Evolutionary conservation across 306 rosid species (phyloP), one percentile per base, ranked within the genome.

Genomic region (Cucurbita argyrosperma): DNA sequence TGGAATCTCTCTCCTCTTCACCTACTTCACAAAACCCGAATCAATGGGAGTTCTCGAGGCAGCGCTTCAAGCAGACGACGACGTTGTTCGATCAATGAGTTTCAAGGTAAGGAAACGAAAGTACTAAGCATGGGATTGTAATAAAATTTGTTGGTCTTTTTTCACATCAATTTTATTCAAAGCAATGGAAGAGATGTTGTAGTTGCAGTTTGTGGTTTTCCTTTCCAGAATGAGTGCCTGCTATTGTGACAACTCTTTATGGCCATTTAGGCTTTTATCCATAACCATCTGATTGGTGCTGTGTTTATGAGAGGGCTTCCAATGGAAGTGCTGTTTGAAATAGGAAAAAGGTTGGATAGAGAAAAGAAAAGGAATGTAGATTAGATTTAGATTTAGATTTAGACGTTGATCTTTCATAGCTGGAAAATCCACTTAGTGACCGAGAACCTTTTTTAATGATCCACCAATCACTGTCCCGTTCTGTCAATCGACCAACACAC

Each of bases 1-100:
- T 74, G 99, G 96, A 56, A 94, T 91, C 87, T 89, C 88, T 77
- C 96, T 91, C 71, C 85, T 89, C 58, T 87, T 89, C 73, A 91
- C 96, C 79, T 95, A 86, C 89, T 92, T 88, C 82, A 88, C 92
- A 0, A 91, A 95, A 74, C 96, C 97, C 0, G 96, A 88, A 23
- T 85, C 96, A 35, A 40, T 91, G 4, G 55, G 5, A 37, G 8
- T 76, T 79, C 91, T 95, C 58, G 92, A 88, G 72, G 81, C 73
- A 49, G 83, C 81, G 5, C 71, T 91, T 56, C 83, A 83, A 7
- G 46, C 86, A 9, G 97, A 94, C 50, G 96, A 94, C 46, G 78
- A 88, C 58, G 90, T 87, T 51, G 59, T 91, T 76, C 82, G 96
- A 78, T 89, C 97, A 54, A 77, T 73, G 80, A 88, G 76, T 78